Base-by-base conservation (phyloP, 805 yeast species). In the Cyberlindnera suaveolens region DNA sequence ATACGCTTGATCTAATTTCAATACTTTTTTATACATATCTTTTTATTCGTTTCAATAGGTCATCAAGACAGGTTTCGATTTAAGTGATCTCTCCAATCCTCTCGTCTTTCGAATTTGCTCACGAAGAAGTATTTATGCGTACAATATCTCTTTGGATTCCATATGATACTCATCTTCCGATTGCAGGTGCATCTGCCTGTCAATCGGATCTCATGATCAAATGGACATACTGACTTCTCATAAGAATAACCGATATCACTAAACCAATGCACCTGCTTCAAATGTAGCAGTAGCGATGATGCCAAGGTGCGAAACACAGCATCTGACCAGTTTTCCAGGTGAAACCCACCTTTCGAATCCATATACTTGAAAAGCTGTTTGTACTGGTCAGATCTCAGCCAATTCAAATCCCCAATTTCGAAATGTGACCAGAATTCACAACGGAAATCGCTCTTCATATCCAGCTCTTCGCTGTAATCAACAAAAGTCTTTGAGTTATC, bases 281-380 rank as follows among this genome's bases (percentile, higher is more conserved):
- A 65, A 43, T 75, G 72, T 33, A 80, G 60, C 48, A 82, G 71
- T 36, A 81, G 58, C 1, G 86, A 63, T 3, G 79, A 80, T 6
- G 82, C 90, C 36, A 85, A 72, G 0, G 91, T 75, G 61, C 83
- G 90, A 10, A 85, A 76, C 5, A 91, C 89, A 0, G 91, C 90
- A 60, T 84, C 95, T 15, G 93, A 91, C 95, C 95, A 86, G 48
- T 93, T 70, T 64, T 86, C 91, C 58, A 82, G 80, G 60, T 75
- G 85, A 59, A 85, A 85, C 1, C 93, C 95, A 42, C 93, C 93
- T 3, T 74, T 57, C 35, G 61, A 48, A 59, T 85, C 95, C 38
- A 85, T 65, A 56, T 64, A 67, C 16, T 81, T 64, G 57, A 83
- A 84, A 62, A 73, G 80, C 4, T 70, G 64, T 34, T 66, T 63